A percentile compares a stretch with the other conserved stretches of the same genome.
phyloP scores from a whole-genome alignment of 2,329 filamentous ascomycete species.

The Cercospora beticola region DNA sequence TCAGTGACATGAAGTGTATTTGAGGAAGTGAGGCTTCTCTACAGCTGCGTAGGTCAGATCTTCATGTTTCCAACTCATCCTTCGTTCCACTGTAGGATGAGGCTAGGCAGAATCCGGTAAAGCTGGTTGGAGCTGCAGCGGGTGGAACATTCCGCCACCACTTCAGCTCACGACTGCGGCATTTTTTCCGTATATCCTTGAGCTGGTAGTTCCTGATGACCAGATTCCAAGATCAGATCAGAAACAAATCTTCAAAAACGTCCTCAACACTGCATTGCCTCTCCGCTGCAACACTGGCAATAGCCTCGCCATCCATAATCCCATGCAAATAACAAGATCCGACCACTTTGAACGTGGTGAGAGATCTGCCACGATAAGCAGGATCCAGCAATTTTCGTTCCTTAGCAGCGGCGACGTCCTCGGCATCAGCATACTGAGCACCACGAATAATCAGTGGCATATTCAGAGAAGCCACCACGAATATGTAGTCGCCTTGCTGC shows the following conservation, averaged over 20 bases:
- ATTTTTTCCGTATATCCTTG: neutral
- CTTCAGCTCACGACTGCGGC: neutral
- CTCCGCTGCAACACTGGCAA: neutral
- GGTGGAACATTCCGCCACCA: neutral
- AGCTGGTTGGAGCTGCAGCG: neutral
- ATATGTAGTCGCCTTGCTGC: neutral
- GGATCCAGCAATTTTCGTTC: neutral
- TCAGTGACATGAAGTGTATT: neutral
- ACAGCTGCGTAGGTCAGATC: neutral
- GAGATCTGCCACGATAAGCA: neutral
- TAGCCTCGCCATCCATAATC: neutral
- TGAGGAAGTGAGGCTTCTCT: neutral
- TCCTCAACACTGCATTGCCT: neutral
- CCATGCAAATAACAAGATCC: neutral
- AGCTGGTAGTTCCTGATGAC: neutral
- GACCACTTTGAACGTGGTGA: neutral
- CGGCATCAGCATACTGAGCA: neutral
- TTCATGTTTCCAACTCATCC: neutral
- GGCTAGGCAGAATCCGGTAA: neutral
- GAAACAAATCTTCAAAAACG: neutral
- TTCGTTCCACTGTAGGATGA: neutral
- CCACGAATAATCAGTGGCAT: neutral
- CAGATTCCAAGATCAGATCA: neutral
- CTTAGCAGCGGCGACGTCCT: neutral
- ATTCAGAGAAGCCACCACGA: neutral